phyloP scores from a whole-genome alignment of 2,329 filamentous ascomycete genomes.

The Bisporella sp. region DNA sequence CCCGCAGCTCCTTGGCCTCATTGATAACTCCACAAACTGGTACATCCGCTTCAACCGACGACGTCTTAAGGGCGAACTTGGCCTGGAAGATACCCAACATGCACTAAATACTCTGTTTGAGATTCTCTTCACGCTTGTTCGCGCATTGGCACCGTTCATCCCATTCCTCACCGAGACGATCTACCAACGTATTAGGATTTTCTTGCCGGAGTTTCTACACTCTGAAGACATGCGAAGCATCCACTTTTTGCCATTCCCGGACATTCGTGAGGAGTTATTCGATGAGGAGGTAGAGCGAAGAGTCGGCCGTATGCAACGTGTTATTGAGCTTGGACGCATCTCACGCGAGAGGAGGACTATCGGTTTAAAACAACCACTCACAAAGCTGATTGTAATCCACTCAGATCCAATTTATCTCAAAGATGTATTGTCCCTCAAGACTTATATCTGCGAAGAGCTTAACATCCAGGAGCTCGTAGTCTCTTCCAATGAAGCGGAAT shows the following conservation, averaged over 20 bases:
- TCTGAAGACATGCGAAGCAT: not conserved
- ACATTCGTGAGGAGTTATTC: not conserved
- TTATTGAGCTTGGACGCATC: not conserved
- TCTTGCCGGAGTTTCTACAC: not conserved
- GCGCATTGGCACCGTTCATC: not conserved
- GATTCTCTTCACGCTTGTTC: not conserved
- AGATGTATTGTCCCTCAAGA: not conserved
- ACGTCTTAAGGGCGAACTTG: not conserved
- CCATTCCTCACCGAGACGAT: not conserved
- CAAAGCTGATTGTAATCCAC: not conserved
- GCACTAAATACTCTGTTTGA: not conserved
- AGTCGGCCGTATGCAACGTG: not conserved
- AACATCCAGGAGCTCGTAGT: not conserved
- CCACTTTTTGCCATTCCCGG: not conserved
- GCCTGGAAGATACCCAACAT: not conserved
- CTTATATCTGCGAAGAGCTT: not conserved
- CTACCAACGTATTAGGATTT: not conserved
- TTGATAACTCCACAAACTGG: not conserved
- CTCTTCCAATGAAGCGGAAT: not conserved
- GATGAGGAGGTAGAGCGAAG: not conserved
- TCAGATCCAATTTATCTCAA: not conserved
- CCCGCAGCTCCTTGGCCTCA: not conserved
- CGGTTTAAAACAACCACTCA: not conserved
- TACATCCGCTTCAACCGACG: slow-evolving; percentile 1
- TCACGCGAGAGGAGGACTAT: not conserved